Conservation (phyloP, 371 early-diverging fungal genomes). For the Syncephalastrum racemosum region DNA sequence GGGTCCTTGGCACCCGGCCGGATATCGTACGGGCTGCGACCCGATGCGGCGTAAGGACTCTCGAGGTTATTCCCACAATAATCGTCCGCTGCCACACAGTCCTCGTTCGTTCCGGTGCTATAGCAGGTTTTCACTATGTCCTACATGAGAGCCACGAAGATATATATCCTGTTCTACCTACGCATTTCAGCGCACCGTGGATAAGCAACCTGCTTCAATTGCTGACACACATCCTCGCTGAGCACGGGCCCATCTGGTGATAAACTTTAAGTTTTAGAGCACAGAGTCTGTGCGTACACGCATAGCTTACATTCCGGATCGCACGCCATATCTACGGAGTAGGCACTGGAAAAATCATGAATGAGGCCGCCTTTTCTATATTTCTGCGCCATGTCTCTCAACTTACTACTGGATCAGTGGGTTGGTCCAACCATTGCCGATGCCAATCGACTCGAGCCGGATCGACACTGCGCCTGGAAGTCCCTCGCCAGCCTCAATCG, state of each 20-base stretch:
- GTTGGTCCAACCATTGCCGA: constrained; percentile 34
- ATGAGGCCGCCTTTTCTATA: background rate
- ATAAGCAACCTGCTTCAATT: constrained; percentile 6
- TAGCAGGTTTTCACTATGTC: constrained; percentile 21
- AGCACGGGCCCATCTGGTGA: constrained; percentile 20
- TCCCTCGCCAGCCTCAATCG: background rate
- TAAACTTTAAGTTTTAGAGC: background rate
- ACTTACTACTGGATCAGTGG: constrained; percentile 29
- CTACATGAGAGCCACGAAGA: background rate
- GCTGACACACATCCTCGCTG: constrained; percentile 5
- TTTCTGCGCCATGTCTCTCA: background rate
- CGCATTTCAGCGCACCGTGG: constrained; percentile 10
- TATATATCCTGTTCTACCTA: constrained; percentile 2
- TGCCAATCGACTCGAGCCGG: constrained; percentile 22
- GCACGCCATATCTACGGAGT: constrained; percentile 22
- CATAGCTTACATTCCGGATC: constrained; percentile 24
- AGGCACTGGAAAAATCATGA: constrained; percentile 13
- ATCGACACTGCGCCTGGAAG: constrained; percentile 8
- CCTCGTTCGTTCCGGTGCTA: constrained; percentile 1
- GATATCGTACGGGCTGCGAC: constrained; percentile 21
- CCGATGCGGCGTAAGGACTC: constrained; percentile 8
- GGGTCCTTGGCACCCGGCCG: constrained; percentile 14
- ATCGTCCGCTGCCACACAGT: constrained; percentile 14
- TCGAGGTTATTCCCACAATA: constrained; percentile 21
- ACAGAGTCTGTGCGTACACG: background rate